phyloP scores from a whole-genome alignment of 768 basidiomycete genomes.

The Macrolepiota dolichaula region DNA sequence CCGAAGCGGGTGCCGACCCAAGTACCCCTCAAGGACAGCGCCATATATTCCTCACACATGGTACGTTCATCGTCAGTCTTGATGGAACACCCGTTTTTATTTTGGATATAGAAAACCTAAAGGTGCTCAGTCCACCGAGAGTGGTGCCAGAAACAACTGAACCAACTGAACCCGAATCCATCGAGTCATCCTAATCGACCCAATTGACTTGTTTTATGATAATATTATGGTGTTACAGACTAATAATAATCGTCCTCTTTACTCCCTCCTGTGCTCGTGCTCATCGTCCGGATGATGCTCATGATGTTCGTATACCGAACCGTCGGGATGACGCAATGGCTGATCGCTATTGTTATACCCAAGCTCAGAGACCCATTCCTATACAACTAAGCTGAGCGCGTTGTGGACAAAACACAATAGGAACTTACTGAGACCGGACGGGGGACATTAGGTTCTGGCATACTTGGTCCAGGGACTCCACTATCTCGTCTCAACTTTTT shows the following conservation, averaged over 20 bases:
- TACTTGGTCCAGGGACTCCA: slow-evolving; percentile 27
- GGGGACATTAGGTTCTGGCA: slow-evolving; percentile 26
- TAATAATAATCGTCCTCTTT: not conserved
- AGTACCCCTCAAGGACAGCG: slow-evolving; percentile 69
- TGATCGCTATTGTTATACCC: not conserved
- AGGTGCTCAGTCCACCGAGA: slow-evolving; percentile 39
- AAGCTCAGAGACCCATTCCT: slow-evolving; percentile 10
- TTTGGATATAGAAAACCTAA: slow-evolving; percentile 43
- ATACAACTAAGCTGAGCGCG: not conserved
- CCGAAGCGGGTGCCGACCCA: slow-evolving; percentile 63
- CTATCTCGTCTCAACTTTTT: slow-evolving; percentile 49
- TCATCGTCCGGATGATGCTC: not conserved
- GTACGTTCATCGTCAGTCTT: slow-evolving; percentile 33
- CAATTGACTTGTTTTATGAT: not conserved
- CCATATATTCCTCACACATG: slow-evolving; percentile 80
- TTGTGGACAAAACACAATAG: not conserved
- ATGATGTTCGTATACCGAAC: not conserved
- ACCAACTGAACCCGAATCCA: not conserved
- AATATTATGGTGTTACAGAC: not conserved
- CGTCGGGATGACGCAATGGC: not conserved
- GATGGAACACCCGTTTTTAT: not conserved
- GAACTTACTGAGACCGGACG: slow-evolving; percentile 26
- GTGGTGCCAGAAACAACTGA: not conserved
- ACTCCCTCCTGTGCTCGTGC: not conserved
- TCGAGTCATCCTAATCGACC: not conserved